A percentile compares a stretch with the other conserved stretches of the same genome.
phyloP scores from a whole-genome alignment of 768 basidiomycete species.

The Leccinum longicurvipes region DNA sequence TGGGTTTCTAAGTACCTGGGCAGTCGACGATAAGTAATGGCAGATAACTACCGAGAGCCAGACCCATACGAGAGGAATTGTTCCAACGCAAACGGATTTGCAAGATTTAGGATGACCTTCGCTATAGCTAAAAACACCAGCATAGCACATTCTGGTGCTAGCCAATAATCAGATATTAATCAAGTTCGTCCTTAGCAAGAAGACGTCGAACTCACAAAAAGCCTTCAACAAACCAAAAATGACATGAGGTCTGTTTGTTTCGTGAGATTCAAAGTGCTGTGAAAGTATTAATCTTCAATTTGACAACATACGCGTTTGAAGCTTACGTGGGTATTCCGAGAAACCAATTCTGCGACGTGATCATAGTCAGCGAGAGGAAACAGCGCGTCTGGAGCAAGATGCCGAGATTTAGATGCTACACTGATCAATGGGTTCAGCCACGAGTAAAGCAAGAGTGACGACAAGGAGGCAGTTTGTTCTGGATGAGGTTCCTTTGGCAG shows the following conservation, averaged over 20 bases:
- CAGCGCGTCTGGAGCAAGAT: constrained; percentile 39
- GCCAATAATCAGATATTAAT: not conserved
- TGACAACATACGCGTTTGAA: not conserved
- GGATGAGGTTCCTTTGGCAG: constrained; percentile 23
- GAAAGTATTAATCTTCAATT: not conserved
- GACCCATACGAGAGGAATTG: constrained; percentile 5
- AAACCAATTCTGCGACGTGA: constrained; percentile 29
- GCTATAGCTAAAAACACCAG: not conserved
- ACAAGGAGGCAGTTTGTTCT: constrained; percentile 38
- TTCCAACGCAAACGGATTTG: constrained; percentile 7
- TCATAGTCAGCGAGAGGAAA: constrained; percentile 53
- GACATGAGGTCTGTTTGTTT: not conserved
- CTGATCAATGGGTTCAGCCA: constrained; percentile 53
- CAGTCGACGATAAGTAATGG: not conserved
- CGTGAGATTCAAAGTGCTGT: not conserved
- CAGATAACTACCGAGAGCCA: not conserved
- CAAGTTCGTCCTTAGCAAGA: not conserved
- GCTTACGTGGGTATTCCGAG: constrained; percentile 31
- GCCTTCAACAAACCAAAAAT: constrained; percentile 1
- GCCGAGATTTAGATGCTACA: constrained; percentile 37
- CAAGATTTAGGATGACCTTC: not conserved
- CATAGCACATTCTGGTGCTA: constrained; percentile 2
- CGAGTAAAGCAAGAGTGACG: constrained; percentile 39
- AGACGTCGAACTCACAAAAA: constrained; percentile 2
- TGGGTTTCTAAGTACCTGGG: constrained; percentile 55